Conservation (phyloP, 352 stramenopile genomes). For the Hyaloperonospora arabidopsidis region DNA sequence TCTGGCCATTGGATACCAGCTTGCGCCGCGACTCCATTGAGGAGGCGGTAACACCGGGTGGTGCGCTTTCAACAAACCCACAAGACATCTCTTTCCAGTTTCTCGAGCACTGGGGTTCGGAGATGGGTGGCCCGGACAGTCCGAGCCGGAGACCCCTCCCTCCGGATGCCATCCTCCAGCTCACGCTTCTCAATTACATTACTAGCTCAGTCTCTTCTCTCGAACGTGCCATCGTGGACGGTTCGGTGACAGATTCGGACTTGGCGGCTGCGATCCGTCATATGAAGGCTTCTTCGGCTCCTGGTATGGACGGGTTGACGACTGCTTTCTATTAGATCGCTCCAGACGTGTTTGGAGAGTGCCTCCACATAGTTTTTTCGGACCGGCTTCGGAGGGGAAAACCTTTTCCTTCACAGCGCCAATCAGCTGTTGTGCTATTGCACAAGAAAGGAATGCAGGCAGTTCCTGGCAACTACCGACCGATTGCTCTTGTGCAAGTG, state of each 20-base stretch:
- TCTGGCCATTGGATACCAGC: background rate
- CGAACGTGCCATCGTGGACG: background rate
- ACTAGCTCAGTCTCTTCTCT: background rate
- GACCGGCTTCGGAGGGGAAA: background rate
- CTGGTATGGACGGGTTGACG: background rate
- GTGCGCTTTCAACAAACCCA: background rate
- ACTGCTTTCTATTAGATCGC: background rate
- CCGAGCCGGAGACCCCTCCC: background rate
- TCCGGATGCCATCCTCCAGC: background rate
- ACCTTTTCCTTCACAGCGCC: background rate
- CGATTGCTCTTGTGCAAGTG: slow-evolving; percentile 8
- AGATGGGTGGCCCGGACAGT: background rate
- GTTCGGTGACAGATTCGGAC: background rate
- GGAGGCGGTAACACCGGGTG: background rate
- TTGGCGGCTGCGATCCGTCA: background rate
- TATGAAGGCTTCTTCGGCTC: background rate
- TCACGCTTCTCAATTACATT: background rate
- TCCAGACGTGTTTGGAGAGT: background rate
- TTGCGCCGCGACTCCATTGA: background rate
- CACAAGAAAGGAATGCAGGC: no score
- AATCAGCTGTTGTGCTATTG: no score
- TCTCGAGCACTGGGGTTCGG: background rate
- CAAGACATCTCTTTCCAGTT: background rate
- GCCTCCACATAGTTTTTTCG: background rate
- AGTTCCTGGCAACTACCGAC: slow-evolving; percentile 5